Conservation (phyloP, 768 basidiomycete species). For the Amanita rubescens region DNA sequence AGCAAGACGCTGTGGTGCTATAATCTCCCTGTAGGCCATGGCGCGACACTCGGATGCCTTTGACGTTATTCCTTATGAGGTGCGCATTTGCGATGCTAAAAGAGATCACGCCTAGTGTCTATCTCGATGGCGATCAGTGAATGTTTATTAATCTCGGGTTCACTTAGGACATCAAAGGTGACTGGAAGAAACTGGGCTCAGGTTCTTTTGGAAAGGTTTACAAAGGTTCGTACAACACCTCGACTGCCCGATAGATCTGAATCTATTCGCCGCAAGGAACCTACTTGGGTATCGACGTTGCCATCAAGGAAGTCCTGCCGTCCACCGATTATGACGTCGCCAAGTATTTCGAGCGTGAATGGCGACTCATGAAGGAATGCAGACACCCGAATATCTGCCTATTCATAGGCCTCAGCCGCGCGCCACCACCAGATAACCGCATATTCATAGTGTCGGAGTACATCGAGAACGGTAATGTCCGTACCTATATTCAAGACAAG, state of each 20-base stretch:
- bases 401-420: constrained; percentile 84
- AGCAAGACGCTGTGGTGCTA: neutral
- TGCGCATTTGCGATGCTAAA: constrained; percentile 23
- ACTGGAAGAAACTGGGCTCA: constrained; percentile 87
- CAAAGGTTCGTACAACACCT: constrained; percentile 46
- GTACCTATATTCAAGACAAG: constrained; percentile 85
- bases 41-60: constrained; percentile 58
- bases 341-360: constrained; percentile 99
- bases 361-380: constrained; percentile 94
- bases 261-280: constrained; percentile 37
- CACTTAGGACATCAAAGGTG: constrained; percentile 71
- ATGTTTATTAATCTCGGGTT: neutral
- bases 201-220: constrained; percentile 92
- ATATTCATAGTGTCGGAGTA: constrained; percentile 96
- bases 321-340: constrained; percentile 88
- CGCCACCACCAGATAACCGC: constrained; percentile 69
- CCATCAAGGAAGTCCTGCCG: constrained; percentile 93
- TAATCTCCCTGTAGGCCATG: neutral
- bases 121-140: constrained; percentile 5
- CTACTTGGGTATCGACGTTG: constrained; percentile 94
- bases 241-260: neutral
- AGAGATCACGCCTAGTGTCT: neutral
- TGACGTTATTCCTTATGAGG: constrained; percentile 85
- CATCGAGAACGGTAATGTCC: constrained; percentile 88
- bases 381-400: constrained; percentile 90